Percentiles rank a stretch among this genome's conserved stretches.
Conservation (phyloP, 805 yeast species). For the Monosporozyma solicola region DNA sequence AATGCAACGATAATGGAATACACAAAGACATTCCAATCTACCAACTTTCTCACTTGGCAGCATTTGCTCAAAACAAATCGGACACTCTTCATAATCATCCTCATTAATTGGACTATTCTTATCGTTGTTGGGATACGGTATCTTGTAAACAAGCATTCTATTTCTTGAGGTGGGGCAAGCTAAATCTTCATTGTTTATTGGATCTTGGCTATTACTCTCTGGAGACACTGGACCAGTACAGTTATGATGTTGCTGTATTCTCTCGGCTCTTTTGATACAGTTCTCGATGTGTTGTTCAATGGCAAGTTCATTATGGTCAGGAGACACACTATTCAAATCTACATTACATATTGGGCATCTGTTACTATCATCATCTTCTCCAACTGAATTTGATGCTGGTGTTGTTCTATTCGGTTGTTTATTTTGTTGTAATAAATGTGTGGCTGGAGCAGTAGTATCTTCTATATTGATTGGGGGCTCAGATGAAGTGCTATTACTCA, state of each 20-base stretch:
- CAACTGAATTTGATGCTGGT: not conserved
- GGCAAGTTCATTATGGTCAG: slow-evolving; percentile 11
- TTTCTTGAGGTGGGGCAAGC: slow-evolving; percentile 31
- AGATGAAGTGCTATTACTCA: not conserved
- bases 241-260: slow-evolving; percentile 41
- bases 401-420: not conserved
- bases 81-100: slow-evolving; percentile 63
- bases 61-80: slow-evolving; percentile 87
- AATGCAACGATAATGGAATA: slow-evolving; percentile 86
- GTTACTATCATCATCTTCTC: slow-evolving; percentile 5
- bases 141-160: slow-evolving; percentile 74
- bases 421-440: not conserved
- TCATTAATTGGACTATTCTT: not conserved
- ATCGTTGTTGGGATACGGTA: slow-evolving; percentile 20
- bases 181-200: slow-evolving; percentile 8
- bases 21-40: slow-evolving; percentile 86
- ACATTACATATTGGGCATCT: slow-evolving; percentile 36
- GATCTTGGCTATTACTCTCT: slow-evolving; percentile 2
- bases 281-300: slow-evolving; percentile 61
- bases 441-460: not conserved
- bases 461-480: slow-evolving; percentile 1
- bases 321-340: slow-evolving; percentile 1
- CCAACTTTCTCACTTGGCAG: slow-evolving; percentile 83
- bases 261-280: slow-evolving; percentile 56
- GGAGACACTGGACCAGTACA: slow-evolving; percentile 30